Evolutionary conservation across 345 rosid species (phyloP).

Genomic region (Salix exigua): DNA sequence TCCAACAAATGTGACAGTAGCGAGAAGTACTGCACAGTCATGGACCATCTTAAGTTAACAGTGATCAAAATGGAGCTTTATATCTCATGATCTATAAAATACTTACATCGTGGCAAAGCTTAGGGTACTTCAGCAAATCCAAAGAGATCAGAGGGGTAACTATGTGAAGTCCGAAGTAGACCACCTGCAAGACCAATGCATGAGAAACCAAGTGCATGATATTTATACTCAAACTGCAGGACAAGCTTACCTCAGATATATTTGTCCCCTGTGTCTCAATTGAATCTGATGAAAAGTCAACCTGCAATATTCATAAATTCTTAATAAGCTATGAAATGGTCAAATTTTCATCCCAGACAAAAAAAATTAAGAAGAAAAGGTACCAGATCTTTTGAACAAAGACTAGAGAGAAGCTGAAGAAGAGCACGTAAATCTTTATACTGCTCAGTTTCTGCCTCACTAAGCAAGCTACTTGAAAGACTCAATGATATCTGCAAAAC

Average conservation of each 20-base stretch:
- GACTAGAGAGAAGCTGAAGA: slow-evolving; percentile 90
- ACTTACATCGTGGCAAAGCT: slow-evolving; percentile 96
- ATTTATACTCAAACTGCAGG: slow-evolving; percentile 2
- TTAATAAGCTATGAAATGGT: slow-evolving; percentile 1
- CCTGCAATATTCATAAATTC: slow-evolving; percentile 36
- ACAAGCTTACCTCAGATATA: slow-evolving; percentile 73
- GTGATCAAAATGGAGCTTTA: not conserved
- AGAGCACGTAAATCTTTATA: slow-evolving; percentile 93
- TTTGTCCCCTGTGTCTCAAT: slow-evolving; percentile 58
- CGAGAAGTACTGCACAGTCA: slow-evolving; percentile 69
- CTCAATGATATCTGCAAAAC: slow-evolving; percentile 59
- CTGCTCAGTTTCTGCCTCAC: slow-evolving; percentile 76
- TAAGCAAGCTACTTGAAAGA: slow-evolving; percentile 74
- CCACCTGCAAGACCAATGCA: slow-evolving; percentile 63
- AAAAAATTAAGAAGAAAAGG: slow-evolving; percentile 1
- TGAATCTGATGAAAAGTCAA: slow-evolving; percentile 90
- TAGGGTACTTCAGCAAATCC: slow-evolving; percentile 95
- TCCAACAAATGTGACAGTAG: slow-evolving; percentile 86
- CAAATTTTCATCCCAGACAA: not conserved
- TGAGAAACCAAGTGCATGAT: slow-evolving; percentile 26
- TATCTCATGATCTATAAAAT: slow-evolving; percentile 1
- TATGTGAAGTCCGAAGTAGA: slow-evolving; percentile 85
- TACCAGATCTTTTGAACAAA: slow-evolving; percentile 97
- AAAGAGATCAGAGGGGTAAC: slow-evolving; percentile 80
- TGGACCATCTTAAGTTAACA: slow-evolving; percentile 19